These are phyloP conservation scores for Leptographium wingfieldii DNA, from an alignment of 2,329 filamentous ascomycete species.

Conservation along the genomic window DNA sequence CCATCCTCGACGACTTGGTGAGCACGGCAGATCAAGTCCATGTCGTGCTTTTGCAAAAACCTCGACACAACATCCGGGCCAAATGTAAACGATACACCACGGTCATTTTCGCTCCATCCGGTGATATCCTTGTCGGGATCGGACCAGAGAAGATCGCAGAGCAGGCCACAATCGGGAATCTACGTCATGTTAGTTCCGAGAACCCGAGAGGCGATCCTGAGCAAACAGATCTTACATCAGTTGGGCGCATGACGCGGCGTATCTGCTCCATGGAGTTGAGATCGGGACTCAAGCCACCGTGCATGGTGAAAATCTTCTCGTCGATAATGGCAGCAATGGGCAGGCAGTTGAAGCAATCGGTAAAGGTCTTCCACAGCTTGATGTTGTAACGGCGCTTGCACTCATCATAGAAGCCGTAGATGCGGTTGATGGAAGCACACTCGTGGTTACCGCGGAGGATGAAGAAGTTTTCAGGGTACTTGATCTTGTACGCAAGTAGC, in stretches of 20 bases:
- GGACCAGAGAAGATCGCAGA: constrained; percentile 96
- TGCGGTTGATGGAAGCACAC: constrained; percentile 96
- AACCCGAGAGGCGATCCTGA: constrained; percentile 9
- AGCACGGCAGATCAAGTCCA: constrained; percentile 97
- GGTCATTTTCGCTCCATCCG: constrained; percentile 97
- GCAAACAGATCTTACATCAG: constrained; percentile 62
- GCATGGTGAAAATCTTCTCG: constrained; percentile 99
- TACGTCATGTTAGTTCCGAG: constrained; percentile 22
- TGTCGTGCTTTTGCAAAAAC: constrained; percentile 98
- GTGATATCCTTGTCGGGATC: constrained; percentile 99
- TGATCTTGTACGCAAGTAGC: constrained; percentile 97
- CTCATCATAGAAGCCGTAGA: constrained; percentile 99
- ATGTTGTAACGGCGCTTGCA: constrained; percentile 99
- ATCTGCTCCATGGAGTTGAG: constrained; percentile 99
- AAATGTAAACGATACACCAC: constrained; percentile 97
- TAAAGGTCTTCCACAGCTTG: constrained; percentile 99
- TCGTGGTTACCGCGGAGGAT: constrained; percentile 97
- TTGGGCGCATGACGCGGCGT: constrained; percentile 94
- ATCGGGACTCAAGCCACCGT: constrained; percentile 91
- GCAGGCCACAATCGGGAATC: constrained; percentile 95
- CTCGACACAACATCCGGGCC: constrained; percentile 93
- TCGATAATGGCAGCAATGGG: constrained; percentile 98
- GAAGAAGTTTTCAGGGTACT: constrained; percentile 99
- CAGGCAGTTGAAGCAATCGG: constrained; percentile 98
- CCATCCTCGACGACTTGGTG: constrained; percentile 98